These are phyloP conservation scores for Dendrobium catenatum DNA, from an alignment of 106 monocot species.

Conservation along the genomic window DNA sequence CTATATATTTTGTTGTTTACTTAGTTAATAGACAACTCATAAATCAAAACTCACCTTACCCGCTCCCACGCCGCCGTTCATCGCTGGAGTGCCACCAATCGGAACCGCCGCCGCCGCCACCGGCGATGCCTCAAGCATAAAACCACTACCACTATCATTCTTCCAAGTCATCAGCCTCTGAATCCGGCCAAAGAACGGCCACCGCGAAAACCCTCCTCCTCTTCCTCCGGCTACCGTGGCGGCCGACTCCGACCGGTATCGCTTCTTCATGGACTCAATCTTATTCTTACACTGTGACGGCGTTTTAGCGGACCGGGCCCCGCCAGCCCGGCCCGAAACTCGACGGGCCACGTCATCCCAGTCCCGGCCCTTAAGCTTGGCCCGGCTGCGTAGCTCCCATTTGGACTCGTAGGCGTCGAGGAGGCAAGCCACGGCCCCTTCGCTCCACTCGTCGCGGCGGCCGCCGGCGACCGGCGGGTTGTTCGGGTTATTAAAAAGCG, in stretches of 20 bases:
- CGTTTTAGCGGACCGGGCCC: slow-evolving; percentile 6
- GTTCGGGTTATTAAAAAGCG: too few species aligned
- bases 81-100: background rate
- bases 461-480: background rate
- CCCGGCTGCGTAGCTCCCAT: slow-evolving; percentile 18
- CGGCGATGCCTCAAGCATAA: background rate
- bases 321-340: slow-evolving; percentile 7
- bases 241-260: slow-evolving; percentile 17
- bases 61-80: background rate
- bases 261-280: slow-evolving; percentile 27
- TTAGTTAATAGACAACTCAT: background rate
- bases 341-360: slow-evolving; percentile 21
- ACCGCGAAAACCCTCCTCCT: background rate
- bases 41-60: background rate
- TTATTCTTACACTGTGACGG: slow-evolving; percentile 26
- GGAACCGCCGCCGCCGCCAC: background rate
- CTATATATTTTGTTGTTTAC: background rate
- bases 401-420: slow-evolving; percentile 16
- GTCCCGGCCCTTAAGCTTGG: slow-evolving; percentile 27
- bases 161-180: background rate
- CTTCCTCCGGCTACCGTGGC: background rate
- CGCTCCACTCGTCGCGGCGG: slow-evolving; percentile 24
- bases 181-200: background rate
- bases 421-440: slow-evolving; percentile 14
- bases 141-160: background rate